Conservation (phyloP, 2,329 filamentous ascomycete genomes). For the Xylaria arbuscula region DNA sequence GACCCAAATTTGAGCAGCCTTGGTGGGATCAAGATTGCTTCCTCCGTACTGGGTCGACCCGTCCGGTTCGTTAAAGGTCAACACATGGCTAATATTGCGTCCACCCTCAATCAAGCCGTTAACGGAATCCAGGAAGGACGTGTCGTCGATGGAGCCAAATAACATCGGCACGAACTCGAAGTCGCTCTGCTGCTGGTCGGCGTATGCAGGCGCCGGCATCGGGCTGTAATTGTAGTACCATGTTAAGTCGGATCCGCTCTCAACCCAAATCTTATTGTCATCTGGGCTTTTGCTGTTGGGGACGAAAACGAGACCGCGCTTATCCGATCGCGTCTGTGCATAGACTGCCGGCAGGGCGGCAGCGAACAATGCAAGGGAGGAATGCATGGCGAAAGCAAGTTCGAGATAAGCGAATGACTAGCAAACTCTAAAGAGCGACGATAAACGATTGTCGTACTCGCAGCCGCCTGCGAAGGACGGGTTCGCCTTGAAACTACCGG, state of each 20-base stretch:
- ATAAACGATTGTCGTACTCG: not conserved
- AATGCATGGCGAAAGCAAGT: constrained; percentile 35
- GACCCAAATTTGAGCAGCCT: constrained; percentile 76
- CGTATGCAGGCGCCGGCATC: constrained; percentile 65
- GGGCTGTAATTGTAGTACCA: constrained; percentile 88
- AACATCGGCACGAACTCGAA: constrained; percentile 86
- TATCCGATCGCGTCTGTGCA: constrained; percentile 53
- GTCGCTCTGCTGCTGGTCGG: constrained; percentile 59
- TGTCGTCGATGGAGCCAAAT: constrained; percentile 72
- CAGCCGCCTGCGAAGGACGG: constrained; percentile 11
- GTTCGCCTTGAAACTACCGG: not conserved
- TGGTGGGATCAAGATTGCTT: constrained; percentile 67
- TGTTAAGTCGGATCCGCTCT: constrained; percentile 67
- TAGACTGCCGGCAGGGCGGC: constrained; percentile 29
- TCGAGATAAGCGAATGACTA: constrained; percentile 5
- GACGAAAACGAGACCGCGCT: constrained; percentile 80
- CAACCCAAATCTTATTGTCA: constrained; percentile 75
- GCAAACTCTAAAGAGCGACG: constrained; percentile 3
- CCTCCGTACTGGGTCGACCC: constrained; percentile 67
- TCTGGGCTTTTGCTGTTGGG: constrained; percentile 63
- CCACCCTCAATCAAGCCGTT: constrained; percentile 63
- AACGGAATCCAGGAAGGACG: constrained; percentile 71
- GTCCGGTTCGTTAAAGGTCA: constrained; percentile 87
- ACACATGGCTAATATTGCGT: constrained; percentile 71
- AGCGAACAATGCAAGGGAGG: constrained; percentile 29